phyloP scores from a whole-genome alignment of 768 basidiomycete species.

The Rhizopogon vinicolor region DNA sequence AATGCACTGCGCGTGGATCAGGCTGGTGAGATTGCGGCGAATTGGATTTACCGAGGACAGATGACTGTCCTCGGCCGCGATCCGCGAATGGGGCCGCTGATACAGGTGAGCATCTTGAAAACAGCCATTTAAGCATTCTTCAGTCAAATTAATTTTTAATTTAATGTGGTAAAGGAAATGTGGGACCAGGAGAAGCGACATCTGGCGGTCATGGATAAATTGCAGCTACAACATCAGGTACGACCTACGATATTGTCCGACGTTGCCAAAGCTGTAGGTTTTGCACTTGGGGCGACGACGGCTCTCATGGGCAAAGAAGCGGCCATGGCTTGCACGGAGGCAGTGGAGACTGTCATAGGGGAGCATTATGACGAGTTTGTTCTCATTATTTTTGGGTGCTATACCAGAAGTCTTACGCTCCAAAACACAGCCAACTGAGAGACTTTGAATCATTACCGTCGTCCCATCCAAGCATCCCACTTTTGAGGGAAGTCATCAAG shows the following conservation, averaged over 20 bases:
- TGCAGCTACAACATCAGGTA: slow-evolving; percentile 78
- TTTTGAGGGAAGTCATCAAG: slow-evolving; percentile 65
- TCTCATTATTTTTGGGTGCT: neutral
- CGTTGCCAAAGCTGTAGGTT: slow-evolving; percentile 83
- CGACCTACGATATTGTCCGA: slow-evolving; percentile 83
- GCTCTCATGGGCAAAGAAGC: slow-evolving; percentile 89
- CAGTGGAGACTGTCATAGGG: slow-evolving; percentile 95
- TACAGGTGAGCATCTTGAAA: slow-evolving; percentile 52
- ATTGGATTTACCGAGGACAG: slow-evolving; percentile 93
- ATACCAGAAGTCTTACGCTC: neutral
- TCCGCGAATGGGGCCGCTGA: slow-evolving; percentile 50
- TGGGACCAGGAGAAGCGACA: slow-evolving; percentile 97
- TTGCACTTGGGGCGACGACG: slow-evolving; percentile 79
- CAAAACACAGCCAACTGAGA: slow-evolving; percentile 64
- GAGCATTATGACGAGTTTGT: slow-evolving; percentile 98
- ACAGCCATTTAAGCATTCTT: neutral
- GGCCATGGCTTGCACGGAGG: slow-evolving; percentile 98
- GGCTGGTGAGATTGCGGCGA: slow-evolving; percentile 93
- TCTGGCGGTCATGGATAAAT: slow-evolving; percentile 76
- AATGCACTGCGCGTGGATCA: slow-evolving; percentile 87
- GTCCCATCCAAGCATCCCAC: slow-evolving; percentile 72
- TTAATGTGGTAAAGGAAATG: slow-evolving; percentile 69
- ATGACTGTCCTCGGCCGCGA: slow-evolving; percentile 66
- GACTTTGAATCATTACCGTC: slow-evolving; percentile 59
- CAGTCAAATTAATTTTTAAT: neutral